Evolutionary conservation across 768 basidiomycete species (phyloP).

Genomic region (Rhodotorula diobovata): DNA sequence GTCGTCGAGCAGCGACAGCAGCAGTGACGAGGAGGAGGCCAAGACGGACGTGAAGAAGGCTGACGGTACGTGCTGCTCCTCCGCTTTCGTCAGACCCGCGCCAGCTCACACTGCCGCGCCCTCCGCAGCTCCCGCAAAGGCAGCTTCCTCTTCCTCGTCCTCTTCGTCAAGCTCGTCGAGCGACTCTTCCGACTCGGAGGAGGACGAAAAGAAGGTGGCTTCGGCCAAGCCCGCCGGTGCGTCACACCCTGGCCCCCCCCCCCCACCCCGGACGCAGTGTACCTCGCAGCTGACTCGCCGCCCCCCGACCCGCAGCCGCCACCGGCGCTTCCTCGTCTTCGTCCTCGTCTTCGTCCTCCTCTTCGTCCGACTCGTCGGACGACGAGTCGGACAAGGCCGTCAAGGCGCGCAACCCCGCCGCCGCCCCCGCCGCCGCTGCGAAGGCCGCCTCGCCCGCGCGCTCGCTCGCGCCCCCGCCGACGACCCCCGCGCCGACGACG

Average conservation of each 20-base stretch:
- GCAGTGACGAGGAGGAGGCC: background rate
- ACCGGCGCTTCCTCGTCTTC: conserved; percentile 8
- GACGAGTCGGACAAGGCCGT: conserved; percentile 33
- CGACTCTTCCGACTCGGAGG: conserved; percentile 3
- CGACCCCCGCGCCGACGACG: conserved; percentile 3
- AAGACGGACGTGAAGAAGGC: background rate
- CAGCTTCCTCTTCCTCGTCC: conserved; percentile 4
- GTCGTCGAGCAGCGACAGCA: conserved; percentile 6
- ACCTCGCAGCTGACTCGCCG: background rate
- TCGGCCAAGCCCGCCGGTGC: no score
- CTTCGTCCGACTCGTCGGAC: conserved; percentile 44
- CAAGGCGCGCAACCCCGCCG: conserved; percentile 18
- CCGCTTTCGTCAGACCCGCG: background rate
- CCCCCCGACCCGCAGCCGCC: background rate
- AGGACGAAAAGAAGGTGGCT: no score
- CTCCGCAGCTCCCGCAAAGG: background rate
- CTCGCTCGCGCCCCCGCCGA: background rate
- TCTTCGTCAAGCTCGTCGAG: conserved; percentile 36
- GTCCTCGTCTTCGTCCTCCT: conserved; percentile 32
- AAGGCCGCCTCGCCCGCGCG: conserved; percentile 1
- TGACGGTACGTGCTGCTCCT: background rate
- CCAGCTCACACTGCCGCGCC: background rate
- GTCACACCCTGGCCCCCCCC: no score
- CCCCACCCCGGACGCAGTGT: no score
- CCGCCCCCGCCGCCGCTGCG: background rate